Conservation (phyloP, 441 rosid genomes). For the Arabidopsis hybrid region DNA sequence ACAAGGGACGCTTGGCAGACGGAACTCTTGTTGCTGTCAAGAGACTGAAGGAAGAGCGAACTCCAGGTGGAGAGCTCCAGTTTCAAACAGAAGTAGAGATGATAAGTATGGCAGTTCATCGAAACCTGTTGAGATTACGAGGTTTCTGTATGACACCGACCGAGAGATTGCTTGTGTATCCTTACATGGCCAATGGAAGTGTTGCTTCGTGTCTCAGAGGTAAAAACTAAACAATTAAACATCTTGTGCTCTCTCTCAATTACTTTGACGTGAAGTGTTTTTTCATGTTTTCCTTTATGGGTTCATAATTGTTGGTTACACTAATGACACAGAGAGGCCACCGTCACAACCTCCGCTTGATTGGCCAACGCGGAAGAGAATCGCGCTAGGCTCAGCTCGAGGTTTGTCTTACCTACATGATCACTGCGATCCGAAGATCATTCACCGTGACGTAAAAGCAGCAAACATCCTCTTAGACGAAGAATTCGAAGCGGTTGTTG, state of each 20-base stretch:
- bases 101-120: slow-evolving; percentile 99
- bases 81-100: slow-evolving; percentile 98
- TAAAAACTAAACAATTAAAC: not conserved
- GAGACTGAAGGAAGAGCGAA: slow-evolving; percentile 90
- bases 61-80: slow-evolving; percentile 96
- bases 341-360: slow-evolving; percentile 79
- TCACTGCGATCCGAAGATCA: slow-evolving; percentile 92
- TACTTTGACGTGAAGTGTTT: not conserved
- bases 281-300: not conserved
- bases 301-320: slow-evolving; percentile 28
- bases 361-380: slow-evolving; percentile 67
- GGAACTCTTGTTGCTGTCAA: slow-evolving; percentile 94
- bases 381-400: slow-evolving; percentile 87
- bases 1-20: slow-evolving; percentile 91
- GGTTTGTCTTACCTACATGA: slow-evolving; percentile 89
- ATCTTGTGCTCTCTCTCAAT: slow-evolving; percentile 8
- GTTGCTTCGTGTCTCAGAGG: slow-evolving; percentile 97
- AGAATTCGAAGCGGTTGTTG: slow-evolving; percentile 91
- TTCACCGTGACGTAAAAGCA: slow-evolving; percentile 94
- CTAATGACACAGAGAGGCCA: slow-evolving; percentile 63
- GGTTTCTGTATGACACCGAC: slow-evolving; percentile 99
- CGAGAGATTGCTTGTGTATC: slow-evolving; percentile 88
- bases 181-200: slow-evolving; percentile 98
- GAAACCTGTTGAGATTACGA: slow-evolving; percentile 85
- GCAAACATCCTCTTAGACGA: slow-evolving; percentile 89